phyloP scores from a whole-genome alignment of 2,329 filamentous ascomycete species.

The Thielaviopsis musarum region DNA sequence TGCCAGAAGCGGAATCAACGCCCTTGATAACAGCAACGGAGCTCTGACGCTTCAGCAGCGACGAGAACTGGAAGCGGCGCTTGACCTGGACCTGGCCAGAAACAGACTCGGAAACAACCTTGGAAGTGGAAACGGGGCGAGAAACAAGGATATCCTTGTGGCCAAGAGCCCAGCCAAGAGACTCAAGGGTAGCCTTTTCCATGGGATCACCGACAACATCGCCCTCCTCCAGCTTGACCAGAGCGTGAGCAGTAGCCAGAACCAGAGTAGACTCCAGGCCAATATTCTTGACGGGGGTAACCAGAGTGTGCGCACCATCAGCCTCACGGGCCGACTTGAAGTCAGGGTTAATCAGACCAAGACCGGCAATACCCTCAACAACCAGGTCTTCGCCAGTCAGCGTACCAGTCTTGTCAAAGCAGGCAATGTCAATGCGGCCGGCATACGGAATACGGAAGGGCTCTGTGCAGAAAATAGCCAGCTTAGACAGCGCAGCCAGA shows the following conservation, averaged over 20 bases:
- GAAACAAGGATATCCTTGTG: conserved; percentile 69
- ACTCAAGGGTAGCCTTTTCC: conserved; percentile 87
- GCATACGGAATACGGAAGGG: conserved; percentile 96
- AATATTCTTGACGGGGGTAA: conserved; percentile 53
- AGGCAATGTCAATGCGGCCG: conserved; percentile 86
- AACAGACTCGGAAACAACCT: conserved; percentile 23
- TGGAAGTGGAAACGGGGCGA: conserved; percentile 34
- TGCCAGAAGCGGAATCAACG: conserved; percentile 53
- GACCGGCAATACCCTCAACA: conserved; percentile 87
- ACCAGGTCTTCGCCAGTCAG: conserved; percentile 92
- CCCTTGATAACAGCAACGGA: conserved; percentile 72
- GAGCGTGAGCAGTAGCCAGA: conserved; percentile 81
- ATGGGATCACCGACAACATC: conserved; percentile 96
- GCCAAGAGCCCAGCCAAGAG: conserved; percentile 85
- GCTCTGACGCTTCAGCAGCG: conserved; percentile 86
- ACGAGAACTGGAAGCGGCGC: conserved; percentile 96
- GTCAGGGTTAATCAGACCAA: conserved; percentile 48
- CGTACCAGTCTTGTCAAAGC: conserved; percentile 97
- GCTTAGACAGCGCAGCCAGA: conserved; percentile 83
- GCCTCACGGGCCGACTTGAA: conserved; percentile 48
- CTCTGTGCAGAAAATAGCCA: conserved; percentile 96
- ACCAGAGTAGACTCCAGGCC: conserved; percentile 78
- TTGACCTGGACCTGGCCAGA: conserved; percentile 81
- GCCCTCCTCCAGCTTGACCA: conserved; percentile 92
- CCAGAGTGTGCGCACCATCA: conserved; percentile 68